A percentile compares a stretch with the other conserved stretches of the same genome.
Evolutionary conservation across 2,329 filamentous ascomycete species (phyloP).

Genomic region (Fusarium sp.): DNA sequence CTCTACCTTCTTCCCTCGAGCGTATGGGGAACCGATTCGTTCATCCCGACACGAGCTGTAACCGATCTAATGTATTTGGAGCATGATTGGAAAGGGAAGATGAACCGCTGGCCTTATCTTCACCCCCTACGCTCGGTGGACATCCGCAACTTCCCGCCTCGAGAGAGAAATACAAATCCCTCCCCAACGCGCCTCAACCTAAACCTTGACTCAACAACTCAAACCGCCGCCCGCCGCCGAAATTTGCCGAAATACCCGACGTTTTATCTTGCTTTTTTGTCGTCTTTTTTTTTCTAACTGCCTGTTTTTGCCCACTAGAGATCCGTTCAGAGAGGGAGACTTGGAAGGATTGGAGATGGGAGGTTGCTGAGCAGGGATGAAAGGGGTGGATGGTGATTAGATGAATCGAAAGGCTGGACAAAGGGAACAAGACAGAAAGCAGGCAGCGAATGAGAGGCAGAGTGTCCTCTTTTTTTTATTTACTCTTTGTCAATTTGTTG

Average conservation of each 20-base stretch:
- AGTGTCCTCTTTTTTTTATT: slow-evolving; percentile 11
- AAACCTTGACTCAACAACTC: background rate
- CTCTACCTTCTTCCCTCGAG: background rate
- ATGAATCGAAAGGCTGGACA: background rate
- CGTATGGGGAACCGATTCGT: background rate
- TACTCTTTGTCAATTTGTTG: slow-evolving; percentile 5
- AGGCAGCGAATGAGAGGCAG: slow-evolving; percentile 30
- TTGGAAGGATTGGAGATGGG: background rate
- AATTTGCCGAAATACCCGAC: slow-evolving; percentile 38
- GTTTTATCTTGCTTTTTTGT: slow-evolving; percentile 10
- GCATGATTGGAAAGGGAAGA: background rate
- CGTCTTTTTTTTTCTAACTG: slow-evolving; percentile 1
- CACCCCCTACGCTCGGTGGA: background rate
- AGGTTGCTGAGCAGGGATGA: background rate
- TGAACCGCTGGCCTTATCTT: background rate
- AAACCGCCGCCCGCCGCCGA: slow-evolving; percentile 13
- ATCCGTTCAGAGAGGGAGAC: background rate
- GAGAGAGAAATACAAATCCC: background rate
- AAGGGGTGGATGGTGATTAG: slow-evolving; percentile 1
- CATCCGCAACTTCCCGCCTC: background rate
- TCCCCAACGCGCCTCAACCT: background rate
- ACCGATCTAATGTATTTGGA: no score
- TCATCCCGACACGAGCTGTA: background rate
- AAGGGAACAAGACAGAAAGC: slow-evolving; percentile 14
- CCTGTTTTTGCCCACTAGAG: background rate